These are phyloP conservation scores for Jatropha podagrica DNA, from an alignment of 441 rosid species.

Conservation along the genomic window DNA sequence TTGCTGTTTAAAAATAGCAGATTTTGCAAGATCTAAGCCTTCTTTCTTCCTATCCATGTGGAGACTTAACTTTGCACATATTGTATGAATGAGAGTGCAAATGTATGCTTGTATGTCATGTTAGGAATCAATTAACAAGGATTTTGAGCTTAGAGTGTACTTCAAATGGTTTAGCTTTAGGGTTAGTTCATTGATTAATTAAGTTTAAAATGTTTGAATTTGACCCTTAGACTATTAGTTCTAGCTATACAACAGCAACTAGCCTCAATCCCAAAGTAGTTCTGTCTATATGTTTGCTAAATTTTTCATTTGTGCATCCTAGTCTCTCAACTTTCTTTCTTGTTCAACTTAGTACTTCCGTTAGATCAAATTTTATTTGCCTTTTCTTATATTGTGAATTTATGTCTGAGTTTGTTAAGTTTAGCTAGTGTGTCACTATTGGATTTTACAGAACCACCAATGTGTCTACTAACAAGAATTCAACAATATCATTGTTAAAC, in stretches of 20 bases:
- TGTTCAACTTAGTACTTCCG: background rate
- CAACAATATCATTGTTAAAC: background rate
- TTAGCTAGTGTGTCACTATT: background rate
- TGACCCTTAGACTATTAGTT: background rate
- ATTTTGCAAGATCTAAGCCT: slow-evolving; percentile 1
- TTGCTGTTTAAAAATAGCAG: background rate
- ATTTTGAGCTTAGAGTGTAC: background rate
- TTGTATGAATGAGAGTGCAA: background rate
- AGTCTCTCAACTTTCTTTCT: background rate
- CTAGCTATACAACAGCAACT: no score
- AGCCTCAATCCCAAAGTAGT: no score
- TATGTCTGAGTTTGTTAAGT: background rate
- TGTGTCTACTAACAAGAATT: background rate
- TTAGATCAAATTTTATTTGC: background rate
- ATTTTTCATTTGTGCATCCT: background rate
- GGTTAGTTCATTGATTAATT: background rate
- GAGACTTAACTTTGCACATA: background rate
- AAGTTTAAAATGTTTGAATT: background rate
- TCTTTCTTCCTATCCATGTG: background rate
- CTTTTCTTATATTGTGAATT: background rate
- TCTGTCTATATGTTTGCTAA: slow-evolving; percentile 2
- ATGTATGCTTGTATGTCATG: background rate
- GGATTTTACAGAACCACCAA: background rate
- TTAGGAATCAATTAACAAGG: slow-evolving; percentile 2
- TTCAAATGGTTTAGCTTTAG: background rate